phyloP scores from a whole-genome alignment of 2,329 filamentous ascomycete genomes.

The Trichoderma cornu-damae region DNA sequence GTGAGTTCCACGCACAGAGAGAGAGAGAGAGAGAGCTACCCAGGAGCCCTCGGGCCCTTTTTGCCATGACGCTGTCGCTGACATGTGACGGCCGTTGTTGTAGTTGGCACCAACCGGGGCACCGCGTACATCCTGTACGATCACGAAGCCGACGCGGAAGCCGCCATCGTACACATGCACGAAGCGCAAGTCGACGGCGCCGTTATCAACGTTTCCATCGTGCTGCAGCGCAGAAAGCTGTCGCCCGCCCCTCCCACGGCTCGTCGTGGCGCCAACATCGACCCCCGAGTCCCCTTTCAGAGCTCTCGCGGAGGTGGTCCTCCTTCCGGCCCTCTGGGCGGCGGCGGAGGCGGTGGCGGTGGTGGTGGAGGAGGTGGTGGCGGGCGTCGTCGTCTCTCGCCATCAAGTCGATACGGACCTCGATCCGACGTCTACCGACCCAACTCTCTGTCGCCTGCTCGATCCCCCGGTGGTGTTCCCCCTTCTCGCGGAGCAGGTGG shows the following conservation, averaged over 20 bases:
- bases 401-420: constrained; percentile 37
- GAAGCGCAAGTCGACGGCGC: constrained; percentile 89
- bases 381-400: constrained; percentile 35
- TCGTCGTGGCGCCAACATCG: constrained; percentile 56
- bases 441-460: constrained; percentile 46
- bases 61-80: background rate
- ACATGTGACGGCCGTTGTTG: background rate
- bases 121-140: constrained; percentile 88
- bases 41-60: background rate
- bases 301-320: constrained; percentile 33
- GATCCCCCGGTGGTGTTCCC: constrained; percentile 42
- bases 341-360: constrained; percentile 35
- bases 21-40: too few relatives aligned
- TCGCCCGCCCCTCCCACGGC: constrained; percentile 72
- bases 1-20: constrained; percentile 45
- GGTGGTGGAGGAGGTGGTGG: constrained; percentile 33
- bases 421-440: constrained; percentile 58
- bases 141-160: constrained; percentile 72
- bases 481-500: constrained; percentile 27
- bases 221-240: constrained; percentile 76
- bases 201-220: constrained; percentile 79
- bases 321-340: constrained; percentile 22
- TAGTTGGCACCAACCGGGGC: constrained; percentile 83
- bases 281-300: constrained; percentile 40
- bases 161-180: constrained; percentile 93